Conservation (phyloP, 2,329 filamentous ascomycete species). For the Boeremia lycopersici region DNA sequence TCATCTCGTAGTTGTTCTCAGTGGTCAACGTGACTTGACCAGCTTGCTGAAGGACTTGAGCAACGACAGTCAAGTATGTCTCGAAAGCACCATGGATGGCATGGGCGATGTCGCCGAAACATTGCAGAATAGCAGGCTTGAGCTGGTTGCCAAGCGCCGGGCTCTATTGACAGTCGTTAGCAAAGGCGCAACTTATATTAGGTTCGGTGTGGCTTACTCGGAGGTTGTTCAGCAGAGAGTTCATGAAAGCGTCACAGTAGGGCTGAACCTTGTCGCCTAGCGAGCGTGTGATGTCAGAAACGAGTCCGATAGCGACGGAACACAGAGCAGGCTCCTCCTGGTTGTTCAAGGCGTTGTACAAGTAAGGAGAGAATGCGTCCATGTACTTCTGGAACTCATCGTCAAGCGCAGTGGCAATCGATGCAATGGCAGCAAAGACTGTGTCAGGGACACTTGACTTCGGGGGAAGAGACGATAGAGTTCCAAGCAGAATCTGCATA, state of each 20-base stretch:
- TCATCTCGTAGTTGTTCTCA: constrained; percentile 91
- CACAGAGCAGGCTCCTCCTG: constrained; percentile 94
- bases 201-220: constrained; percentile 61
- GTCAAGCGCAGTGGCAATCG: constrained; percentile 88
- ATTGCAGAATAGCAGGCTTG: constrained; percentile 97
- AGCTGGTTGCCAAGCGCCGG: constrained; percentile 90
- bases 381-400: constrained; percentile 97
- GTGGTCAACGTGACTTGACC: constrained; percentile 77
- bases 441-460: constrained; percentile 96
- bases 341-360: constrained; percentile 93
- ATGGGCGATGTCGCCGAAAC: constrained; percentile 95
- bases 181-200: neutral
- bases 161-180: constrained; percentile 59
- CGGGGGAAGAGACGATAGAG: constrained; percentile 75
- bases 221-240: constrained; percentile 90
- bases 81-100: constrained; percentile 93
- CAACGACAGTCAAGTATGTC: constrained; percentile 89
- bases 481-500: constrained; percentile 85
- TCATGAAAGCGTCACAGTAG: constrained; percentile 98
- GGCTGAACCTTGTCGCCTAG: constrained; percentile 89
- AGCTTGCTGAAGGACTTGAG: constrained; percentile 91
- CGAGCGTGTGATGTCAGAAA: constrained; percentile 93
- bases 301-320: constrained; percentile 95
- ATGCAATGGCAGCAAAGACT: constrained; percentile 88
- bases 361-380: constrained; percentile 89